Conservation (phyloP, 306 rosid genomes). For the Medicago lupulina region DNA sequence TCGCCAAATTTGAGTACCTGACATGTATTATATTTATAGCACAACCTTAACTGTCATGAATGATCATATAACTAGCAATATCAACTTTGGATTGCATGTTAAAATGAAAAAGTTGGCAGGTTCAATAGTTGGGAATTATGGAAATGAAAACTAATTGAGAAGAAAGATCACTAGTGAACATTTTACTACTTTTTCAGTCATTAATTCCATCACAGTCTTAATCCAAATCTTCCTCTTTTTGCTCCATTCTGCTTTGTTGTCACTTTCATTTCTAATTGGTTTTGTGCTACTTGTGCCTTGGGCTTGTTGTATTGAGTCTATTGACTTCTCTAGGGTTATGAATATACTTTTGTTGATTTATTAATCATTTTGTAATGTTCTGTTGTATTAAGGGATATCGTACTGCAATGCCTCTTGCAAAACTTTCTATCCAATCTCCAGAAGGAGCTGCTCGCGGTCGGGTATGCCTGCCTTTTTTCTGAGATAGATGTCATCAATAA, state of each 20-base stretch:
- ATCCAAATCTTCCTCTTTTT: constrained; percentile 19
- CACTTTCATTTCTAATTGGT: constrained; percentile 19
- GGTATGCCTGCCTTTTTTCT: constrained; percentile 54
- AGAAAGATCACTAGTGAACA: neutral
- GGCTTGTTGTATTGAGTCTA: constrained; percentile 4
- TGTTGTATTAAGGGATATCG: constrained; percentile 70
- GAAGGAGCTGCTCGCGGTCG: constrained; percentile 98
- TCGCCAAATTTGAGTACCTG: neutral
- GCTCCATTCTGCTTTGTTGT: constrained; percentile 27
- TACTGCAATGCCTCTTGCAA: constrained; percentile 82
- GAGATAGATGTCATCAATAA: constrained; percentile 25
- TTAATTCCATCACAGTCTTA: constrained; percentile 12
- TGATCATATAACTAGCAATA: constrained; percentile 5
- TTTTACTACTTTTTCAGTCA: constrained; percentile 17
- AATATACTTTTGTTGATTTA: constrained; percentile 30
- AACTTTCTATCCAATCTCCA: constrained; percentile 80
- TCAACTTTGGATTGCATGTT: neutral
- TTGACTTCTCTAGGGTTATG: constrained; percentile 22
- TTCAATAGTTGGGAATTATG: constrained; percentile 3
- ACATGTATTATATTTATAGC: constrained; percentile 20
- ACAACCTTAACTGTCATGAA: constrained; percentile 18
- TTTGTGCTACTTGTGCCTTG: neutral
- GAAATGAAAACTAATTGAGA: neutral
- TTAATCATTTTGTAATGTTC: constrained; percentile 32
- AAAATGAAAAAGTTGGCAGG: constrained; percentile 8